Evolutionary conservation across 768 basidiomycete species (phyloP).

Genomic region (Kwoniella shandongensis): DNA sequence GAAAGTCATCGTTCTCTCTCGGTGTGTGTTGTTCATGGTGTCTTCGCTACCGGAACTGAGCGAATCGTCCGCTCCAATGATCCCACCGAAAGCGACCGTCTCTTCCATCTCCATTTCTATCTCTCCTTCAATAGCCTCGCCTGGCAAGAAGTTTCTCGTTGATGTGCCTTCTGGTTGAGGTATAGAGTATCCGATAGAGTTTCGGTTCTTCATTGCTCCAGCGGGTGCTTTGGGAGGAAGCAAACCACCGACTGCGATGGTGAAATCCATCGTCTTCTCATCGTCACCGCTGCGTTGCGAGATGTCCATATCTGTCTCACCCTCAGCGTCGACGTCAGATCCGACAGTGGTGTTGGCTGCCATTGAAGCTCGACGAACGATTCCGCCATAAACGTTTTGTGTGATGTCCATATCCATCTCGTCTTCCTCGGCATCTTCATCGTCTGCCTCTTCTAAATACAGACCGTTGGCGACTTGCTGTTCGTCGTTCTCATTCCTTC

Average conservation of each 20-base stretch:
- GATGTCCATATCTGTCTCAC: constrained; percentile 15
- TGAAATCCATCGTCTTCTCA: constrained; percentile 53
- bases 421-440: constrained; percentile 29
- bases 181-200: constrained; percentile 48
- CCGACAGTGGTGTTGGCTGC: constrained; percentile 11
- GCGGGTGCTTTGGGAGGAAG: constrained; percentile 48
- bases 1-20: constrained; percentile 49
- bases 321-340: constrained; percentile 16
- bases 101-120: constrained; percentile 53
- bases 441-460: constrained; percentile 22
- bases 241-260: constrained; percentile 51
- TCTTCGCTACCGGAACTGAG: constrained; percentile 31
- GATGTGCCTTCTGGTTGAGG: constrained; percentile 18
- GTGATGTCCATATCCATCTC: constrained; percentile 53
- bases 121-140: constrained; percentile 34
- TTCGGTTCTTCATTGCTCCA: constrained; percentile 37
- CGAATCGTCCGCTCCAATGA: constrained; percentile 39
- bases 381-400: constrained; percentile 41
- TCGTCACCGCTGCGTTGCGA: constrained; percentile 24
- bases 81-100: constrained; percentile 53
- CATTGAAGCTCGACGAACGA: constrained; percentile 27
- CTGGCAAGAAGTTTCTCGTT: constrained; percentile 22
- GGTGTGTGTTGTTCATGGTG: constrained; percentile 11
- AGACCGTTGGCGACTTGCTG: background rate
- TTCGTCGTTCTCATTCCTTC: background rate